These are phyloP conservation scores for Tricholoma matsutake DNA, from an alignment of 768 basidiomycete genomes.

Conservation along the genomic window DNA sequence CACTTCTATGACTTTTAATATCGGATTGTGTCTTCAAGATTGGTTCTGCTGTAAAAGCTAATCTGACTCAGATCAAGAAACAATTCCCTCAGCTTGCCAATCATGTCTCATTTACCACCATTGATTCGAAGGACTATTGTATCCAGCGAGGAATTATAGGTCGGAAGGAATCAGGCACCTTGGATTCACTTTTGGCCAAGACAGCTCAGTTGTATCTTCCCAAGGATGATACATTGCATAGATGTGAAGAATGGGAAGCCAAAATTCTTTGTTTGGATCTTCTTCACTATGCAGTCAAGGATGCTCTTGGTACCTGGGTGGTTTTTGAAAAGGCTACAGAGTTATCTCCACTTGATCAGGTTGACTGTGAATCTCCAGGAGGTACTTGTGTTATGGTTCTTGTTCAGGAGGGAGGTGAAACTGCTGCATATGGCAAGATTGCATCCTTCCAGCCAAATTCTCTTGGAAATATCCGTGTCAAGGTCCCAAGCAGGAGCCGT, in stretches of 20 bases:
- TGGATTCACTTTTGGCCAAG: constrained; percentile 4
- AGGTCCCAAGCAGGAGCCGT: constrained; percentile 7
- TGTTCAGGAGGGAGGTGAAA: constrained; percentile 15
- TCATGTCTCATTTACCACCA: constrained; percentile 1
- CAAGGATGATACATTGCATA: constrained; percentile 5
- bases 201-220: constrained; percentile 4
- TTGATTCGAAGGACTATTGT: constrained; percentile 9
- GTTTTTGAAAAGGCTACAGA: background rate
- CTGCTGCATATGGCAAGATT: constrained; percentile 10
- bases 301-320: background rate
- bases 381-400: constrained; percentile 15
- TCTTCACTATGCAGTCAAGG: constrained; percentile 1
- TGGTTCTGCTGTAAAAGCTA: constrained; percentile 1
- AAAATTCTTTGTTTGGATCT: constrained; percentile 1
- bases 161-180: background rate
- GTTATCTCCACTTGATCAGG: background rate
- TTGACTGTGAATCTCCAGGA: constrained; percentile 1
- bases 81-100: constrained; percentile 2
- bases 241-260: constrained; percentile 18
- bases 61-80: constrained; percentile 2
- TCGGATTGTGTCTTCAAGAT: constrained; percentile 7
- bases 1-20: background rate
- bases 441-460: constrained; percentile 2
- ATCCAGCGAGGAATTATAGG: background rate
- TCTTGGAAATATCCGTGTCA: constrained; percentile 6